Base-by-base conservation (phyloP, 139 green algal genomes). In the Raphidocelis subcapitata region DNA sequence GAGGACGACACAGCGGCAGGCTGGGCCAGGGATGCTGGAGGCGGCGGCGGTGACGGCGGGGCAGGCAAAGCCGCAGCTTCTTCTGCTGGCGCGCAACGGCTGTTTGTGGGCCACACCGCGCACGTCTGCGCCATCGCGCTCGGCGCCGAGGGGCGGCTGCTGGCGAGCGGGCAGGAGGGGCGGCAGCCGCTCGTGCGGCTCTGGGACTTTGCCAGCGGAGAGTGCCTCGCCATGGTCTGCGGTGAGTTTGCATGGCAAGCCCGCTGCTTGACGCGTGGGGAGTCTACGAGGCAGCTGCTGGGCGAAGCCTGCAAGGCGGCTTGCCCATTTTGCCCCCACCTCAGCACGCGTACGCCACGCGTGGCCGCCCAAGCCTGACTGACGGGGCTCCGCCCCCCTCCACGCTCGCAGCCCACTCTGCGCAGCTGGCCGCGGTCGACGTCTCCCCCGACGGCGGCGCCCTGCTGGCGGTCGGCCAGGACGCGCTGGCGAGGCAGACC, bases 161-260 rank as follows among this genome's bases (percentile, higher is more conserved):
- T 96, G 59, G 89, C 83, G 0, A 89, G 82, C 35, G 87, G 69
- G 10, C 87, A 96, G 75, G 91, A 94, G 67, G 91, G 91, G 35
- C 78, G 81, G 65, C 63, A 84, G 14, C 74, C 82, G 0, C 4
- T 89, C 5, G 79, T 95, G 26, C 79, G 89, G n/a, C 41, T 95
- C 16, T 96, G 91, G 91, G 85, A 91, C 71, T 82, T 90, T 41
- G 18, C 29, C 1, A 82, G 37, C 36, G 78, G 84, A 14, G 55
- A 62, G 5, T 93, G 87, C 73, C 64, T 88, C 28, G 77, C 83
- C 36, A 71, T 88, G 1, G 75, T 93, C 4, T 81, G 82, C 52
- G 84, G 82, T 84, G 55, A 33, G 56, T 10, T n/a, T 41, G n/a
- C 44, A 44, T n/a, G n/a, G n/a, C n/a, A n/a, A n/a, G n/a, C n/a